Evolutionary conservation across 306 rosid species (phyloP).

Genomic region (Cucurbita argyrosperma): DNA sequence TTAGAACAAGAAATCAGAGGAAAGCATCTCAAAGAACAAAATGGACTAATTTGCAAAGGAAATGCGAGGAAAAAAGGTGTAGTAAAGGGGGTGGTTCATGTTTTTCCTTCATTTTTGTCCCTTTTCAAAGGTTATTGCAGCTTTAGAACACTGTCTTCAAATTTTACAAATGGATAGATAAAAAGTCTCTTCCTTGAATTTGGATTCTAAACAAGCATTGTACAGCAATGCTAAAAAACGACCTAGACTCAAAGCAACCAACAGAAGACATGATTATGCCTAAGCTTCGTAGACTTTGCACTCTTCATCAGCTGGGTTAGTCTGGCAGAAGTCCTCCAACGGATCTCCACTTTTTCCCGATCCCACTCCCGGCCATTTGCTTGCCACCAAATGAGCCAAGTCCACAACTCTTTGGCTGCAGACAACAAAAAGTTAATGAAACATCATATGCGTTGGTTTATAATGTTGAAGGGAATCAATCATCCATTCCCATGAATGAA

Average conservation of each 20-base stretch:
- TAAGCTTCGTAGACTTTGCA: conserved; percentile 89
- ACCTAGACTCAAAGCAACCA: conserved; percentile 3
- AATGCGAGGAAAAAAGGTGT: not conserved
- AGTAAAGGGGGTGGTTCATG: not conserved
- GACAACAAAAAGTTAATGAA: not conserved
- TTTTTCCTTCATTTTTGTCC: not conserved
- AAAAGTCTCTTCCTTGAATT: not conserved
- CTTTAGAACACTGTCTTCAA: not conserved
- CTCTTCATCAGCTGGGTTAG: conserved; percentile 85
- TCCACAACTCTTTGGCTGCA: conserved; percentile 98
- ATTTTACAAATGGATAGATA: not conserved
- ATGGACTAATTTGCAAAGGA: not conserved
- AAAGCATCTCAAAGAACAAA: not conserved
- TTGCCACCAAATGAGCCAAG: conserved; percentile 82
- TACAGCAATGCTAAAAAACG: not conserved
- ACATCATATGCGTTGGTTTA: not conserved
- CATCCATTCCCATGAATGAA: not conserved
- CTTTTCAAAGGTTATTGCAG: conserved; percentile 2
- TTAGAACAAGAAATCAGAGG: not conserved
- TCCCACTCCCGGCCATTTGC: conserved; percentile 66
- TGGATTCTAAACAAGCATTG: conserved; percentile 6
- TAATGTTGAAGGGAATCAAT: not conserved
- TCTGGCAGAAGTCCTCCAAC: conserved; percentile 87
- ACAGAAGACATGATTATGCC: not conserved
- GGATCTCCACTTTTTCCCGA: conserved; percentile 58